Evolutionary conservation across 1,139 yeast species (phyloP).

Genomic region (Scheffersomyces parashehatae): DNA sequence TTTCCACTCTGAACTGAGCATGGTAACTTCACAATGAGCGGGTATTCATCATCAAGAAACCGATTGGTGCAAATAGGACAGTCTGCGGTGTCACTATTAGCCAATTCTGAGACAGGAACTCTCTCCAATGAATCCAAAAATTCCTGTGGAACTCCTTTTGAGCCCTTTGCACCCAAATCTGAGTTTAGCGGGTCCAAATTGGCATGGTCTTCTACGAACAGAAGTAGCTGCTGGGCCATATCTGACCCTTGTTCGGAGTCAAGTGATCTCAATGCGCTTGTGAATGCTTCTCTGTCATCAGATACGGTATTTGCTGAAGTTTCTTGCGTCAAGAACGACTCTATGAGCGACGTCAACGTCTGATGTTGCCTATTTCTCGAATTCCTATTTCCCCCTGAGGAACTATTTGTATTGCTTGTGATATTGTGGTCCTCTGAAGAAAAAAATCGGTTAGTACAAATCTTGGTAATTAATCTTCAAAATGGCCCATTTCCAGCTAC

Average conservation of each 20-base stretch:
- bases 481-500: background rate
- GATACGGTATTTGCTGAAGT: constrained; percentile 5
- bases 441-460: background rate
- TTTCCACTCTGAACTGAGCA: constrained; percentile 49
- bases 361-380: constrained; percentile 31
- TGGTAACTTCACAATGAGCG: constrained; percentile 78
- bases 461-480: too few species aligned
- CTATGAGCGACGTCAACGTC: constrained; percentile 36
- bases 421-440: constrained; percentile 37
- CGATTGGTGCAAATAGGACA: constrained; percentile 86
- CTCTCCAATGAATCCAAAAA: constrained; percentile 78
- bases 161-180: background rate
- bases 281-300: constrained; percentile 21
- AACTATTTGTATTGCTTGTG: constrained; percentile 11
- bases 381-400: background rate
- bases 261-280: constrained; percentile 33
- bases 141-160: constrained; percentile 64
- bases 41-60: constrained; percentile 72
- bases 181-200: constrained; percentile 3
- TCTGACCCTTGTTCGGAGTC: constrained; percentile 33
- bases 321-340: constrained; percentile 30
- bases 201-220: constrained; percentile 20
- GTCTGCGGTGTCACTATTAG: constrained; percentile 52
- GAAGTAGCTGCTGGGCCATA: constrained; percentile 29
- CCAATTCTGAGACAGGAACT: constrained; percentile 51